phyloP scores from a whole-genome alignment of 352 stramenopile genomes.

The Phytophthora megakarya region DNA sequence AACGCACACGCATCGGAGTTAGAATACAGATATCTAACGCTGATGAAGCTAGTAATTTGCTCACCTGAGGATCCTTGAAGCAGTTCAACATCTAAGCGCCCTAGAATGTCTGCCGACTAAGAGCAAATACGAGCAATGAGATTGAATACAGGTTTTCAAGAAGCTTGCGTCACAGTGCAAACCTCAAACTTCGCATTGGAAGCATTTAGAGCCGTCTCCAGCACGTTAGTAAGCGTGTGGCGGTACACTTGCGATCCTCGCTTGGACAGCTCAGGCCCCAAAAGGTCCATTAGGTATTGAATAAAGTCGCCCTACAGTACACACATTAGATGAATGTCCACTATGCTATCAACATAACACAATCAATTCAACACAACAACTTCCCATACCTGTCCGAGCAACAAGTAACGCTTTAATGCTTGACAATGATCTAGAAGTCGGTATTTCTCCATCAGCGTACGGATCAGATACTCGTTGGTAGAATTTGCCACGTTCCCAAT shows the following conservation, averaged over 20 bases:
- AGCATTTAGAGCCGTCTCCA: conserved; percentile 94
- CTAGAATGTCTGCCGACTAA: conserved; percentile 90
- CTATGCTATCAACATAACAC: neutral
- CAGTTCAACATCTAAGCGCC: conserved; percentile 92
- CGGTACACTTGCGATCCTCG: conserved; percentile 92
- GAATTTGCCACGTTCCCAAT: conserved; percentile 79
- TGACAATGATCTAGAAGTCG: conserved; percentile 94
- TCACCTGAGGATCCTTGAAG: conserved; percentile 75
- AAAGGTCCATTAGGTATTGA: conserved; percentile 94
- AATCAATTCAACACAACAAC: neutral
- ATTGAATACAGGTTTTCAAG: neutral
- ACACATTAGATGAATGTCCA: neutral
- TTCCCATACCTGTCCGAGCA: conserved; percentile 93
- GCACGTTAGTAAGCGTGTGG: conserved; percentile 94
- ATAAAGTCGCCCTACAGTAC: conserved; percentile 94
- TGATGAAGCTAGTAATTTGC: neutral
- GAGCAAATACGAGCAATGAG: conserved; percentile 1
- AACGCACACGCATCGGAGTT: neutral
- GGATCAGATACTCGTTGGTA: conserved; percentile 92
- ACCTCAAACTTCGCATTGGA: conserved; percentile 97
- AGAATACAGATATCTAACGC: neutral
- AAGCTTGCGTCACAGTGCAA: conserved; percentile 10
- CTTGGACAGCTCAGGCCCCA: conserved; percentile 91
- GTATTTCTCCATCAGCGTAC: conserved; percentile 93
- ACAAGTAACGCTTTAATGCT: conserved; percentile 97